phyloP scores from a whole-genome alignment of 2,329 filamentous ascomycete genomes.

The Aaosphaeria arxii region DNA sequence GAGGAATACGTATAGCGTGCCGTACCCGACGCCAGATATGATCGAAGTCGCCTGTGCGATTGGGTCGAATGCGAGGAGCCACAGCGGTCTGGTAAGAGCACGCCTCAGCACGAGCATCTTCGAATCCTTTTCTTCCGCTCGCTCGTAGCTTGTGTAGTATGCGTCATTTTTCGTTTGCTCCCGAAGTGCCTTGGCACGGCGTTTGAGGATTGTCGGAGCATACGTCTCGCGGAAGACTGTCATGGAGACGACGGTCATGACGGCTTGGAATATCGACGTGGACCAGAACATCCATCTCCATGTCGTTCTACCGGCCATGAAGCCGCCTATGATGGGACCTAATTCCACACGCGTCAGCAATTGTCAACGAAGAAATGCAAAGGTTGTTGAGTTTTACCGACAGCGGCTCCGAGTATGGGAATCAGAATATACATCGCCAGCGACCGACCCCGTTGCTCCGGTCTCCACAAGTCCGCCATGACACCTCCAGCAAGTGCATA shows the following conservation, averaged over 20 bases:
- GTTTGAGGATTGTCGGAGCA: constrained; percentile 40
- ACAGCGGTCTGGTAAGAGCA: constrained; percentile 50
- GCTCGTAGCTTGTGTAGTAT: constrained; percentile 37
- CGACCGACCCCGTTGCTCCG: constrained; percentile 18
- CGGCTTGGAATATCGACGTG: constrained; percentile 21
- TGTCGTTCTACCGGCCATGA: constrained; percentile 20
- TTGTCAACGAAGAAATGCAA: not conserved
- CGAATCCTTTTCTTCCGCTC: constrained; percentile 11
- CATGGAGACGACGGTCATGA: constrained; percentile 29
- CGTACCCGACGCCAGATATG: constrained; percentile 28
- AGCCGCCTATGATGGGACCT: constrained; percentile 26
- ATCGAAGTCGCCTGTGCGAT: constrained; percentile 47
- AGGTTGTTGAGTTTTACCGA: constrained; percentile 7
- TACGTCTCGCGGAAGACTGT: constrained; percentile 44
- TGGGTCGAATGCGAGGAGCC: constrained; percentile 54
- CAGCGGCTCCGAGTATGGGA: constrained; percentile 17
- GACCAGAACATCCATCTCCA: constrained; percentile 32
- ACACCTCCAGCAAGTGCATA: constrained; percentile 21
- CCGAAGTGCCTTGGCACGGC: constrained; percentile 21
- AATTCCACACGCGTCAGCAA: not conserved
- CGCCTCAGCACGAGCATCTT: constrained; percentile 40
- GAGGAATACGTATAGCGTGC: constrained; percentile 32
- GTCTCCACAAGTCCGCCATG: constrained; percentile 22
- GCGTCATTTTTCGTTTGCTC: constrained; percentile 67
- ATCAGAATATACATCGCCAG: constrained; percentile 21